A percentile compares a stretch with the other conserved stretches of the same genome.
Conservation (phyloP, 2,329 filamentous ascomycete species). For the Colletotrichum sp. region DNA sequence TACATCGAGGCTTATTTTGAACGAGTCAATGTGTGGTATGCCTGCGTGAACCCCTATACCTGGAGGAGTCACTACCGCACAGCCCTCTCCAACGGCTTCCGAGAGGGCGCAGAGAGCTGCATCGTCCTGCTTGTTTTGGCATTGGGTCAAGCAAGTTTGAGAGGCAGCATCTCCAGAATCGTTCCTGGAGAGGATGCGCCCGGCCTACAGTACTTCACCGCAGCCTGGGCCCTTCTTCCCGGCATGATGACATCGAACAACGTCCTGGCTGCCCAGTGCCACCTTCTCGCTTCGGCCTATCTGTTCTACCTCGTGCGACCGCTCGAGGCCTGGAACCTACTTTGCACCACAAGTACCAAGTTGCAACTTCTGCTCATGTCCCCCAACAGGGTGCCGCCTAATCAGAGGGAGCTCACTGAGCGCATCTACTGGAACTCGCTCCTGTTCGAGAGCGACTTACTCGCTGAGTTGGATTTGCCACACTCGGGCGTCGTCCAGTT, state of each 20-base stretch:
- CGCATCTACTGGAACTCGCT: constrained; percentile 86
- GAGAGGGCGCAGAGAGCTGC: constrained; percentile 81
- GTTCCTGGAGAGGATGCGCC: constrained; percentile 73
- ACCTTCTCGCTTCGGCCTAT: constrained; percentile 81
- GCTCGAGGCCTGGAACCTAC: constrained; percentile 81
- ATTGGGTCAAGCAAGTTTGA: constrained; percentile 76
- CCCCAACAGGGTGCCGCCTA: constrained; percentile 71
- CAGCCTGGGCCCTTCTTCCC: constrained; percentile 79
- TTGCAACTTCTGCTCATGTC: constrained; percentile 79
- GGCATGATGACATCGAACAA: constrained; percentile 82
- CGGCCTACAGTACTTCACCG: constrained; percentile 79
- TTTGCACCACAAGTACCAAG: constrained; percentile 83
- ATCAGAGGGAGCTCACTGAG: constrained; percentile 75
- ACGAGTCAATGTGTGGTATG: constrained; percentile 84
- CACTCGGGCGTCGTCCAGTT: constrained; percentile 85
- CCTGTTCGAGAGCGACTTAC: constrained; percentile 80
- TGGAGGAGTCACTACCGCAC: constrained; percentile 79
- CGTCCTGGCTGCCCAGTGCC: constrained; percentile 79
- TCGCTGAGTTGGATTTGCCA: constrained; percentile 80
- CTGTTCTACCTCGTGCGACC: constrained; percentile 83
- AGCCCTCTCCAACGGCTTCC: constrained; percentile 77
- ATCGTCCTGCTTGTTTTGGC: constrained; percentile 81
- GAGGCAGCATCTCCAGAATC: constrained; percentile 77
- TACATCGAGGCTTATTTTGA: constrained; percentile 84
- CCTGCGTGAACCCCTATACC: constrained; percentile 82